Conservation (phyloP, 1,139 yeast genomes). For the Debaryomyces udenii region DNA sequence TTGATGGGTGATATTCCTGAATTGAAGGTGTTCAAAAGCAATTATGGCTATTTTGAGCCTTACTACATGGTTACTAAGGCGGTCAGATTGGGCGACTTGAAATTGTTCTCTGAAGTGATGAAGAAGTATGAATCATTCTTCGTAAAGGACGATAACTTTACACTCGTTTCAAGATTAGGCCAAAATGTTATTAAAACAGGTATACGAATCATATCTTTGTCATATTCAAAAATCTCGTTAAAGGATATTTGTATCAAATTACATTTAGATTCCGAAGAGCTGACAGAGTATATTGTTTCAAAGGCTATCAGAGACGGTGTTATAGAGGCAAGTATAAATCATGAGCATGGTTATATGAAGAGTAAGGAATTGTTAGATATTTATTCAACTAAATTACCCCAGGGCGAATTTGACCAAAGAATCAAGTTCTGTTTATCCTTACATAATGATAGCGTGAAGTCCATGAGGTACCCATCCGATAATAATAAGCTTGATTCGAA, state of each 20-base stretch:
- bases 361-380: slow-evolving; percentile 84
- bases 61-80: slow-evolving; percentile 89
- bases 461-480: slow-evolving; percentile 85
- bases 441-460: slow-evolving; percentile 90
- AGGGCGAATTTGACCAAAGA: slow-evolving; percentile 86
- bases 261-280: slow-evolving; percentile 90
- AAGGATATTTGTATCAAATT: slow-evolving; percentile 89
- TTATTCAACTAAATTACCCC: slow-evolving; percentile 88
- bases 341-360: slow-evolving; percentile 89
- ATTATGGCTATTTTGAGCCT: slow-evolving; percentile 64
- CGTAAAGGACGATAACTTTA: slow-evolving; percentile 78
- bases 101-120: slow-evolving; percentile 76
- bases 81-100: slow-evolving; percentile 88
- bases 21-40: slow-evolving; percentile 73
- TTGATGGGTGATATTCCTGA: slow-evolving; percentile 99
- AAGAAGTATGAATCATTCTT: slow-evolving; percentile 63
- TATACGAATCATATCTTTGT: slow-evolving; percentile 86
- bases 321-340: slow-evolving; percentile 92
- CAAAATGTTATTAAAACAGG: slow-evolving; percentile 98
- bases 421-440: slow-evolving; percentile 88
- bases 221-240: slow-evolving; percentile 88
- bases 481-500: slow-evolving; percentile 35
- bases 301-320: slow-evolving; percentile 98
- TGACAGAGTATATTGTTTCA: slow-evolving; percentile 95
- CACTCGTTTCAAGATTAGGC: slow-evolving; percentile 84